These are phyloP conservation scores for Trichosporon asahii DNA, from an alignment of 1,284 basidiomycete genomes.

Conservation along the genomic window DNA sequence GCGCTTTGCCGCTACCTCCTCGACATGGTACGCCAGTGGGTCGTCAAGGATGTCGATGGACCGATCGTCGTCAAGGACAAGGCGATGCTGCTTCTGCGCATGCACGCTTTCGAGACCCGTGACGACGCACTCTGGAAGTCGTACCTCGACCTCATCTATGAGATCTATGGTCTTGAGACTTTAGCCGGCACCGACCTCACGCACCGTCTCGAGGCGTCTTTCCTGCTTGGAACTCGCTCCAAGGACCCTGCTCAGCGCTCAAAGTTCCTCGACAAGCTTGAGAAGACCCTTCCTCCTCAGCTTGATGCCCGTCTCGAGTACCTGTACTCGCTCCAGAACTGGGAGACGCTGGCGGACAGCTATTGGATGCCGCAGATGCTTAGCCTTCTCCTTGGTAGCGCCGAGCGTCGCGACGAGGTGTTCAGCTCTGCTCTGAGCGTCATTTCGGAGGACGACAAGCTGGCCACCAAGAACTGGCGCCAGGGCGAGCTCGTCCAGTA, in stretches of 20 bases:
- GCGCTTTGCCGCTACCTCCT: constrained; percentile 81
- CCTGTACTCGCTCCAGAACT: constrained; percentile 88
- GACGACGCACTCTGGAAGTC: constrained; percentile 73
- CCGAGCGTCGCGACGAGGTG: constrained; percentile 61
- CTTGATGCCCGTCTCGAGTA: constrained; percentile 82
- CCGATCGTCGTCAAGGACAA: constrained; percentile 92
- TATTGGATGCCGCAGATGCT: constrained; percentile 95
- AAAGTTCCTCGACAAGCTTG: constrained; percentile 86
- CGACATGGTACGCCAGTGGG: constrained; percentile 84
- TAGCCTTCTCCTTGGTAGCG: constrained; percentile 79
- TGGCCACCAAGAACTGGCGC: constrained; percentile 28
- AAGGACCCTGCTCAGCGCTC: constrained; percentile 75
- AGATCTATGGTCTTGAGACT: constrained; percentile 85
- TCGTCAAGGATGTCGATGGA: constrained; percentile 69
- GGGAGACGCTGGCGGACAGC: constrained; percentile 88
- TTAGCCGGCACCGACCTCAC: constrained; percentile 91
- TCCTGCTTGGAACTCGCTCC: constrained; percentile 86
- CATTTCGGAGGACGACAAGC: constrained; percentile 29
- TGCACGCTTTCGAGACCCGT: constrained; percentile 81
- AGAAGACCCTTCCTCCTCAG: constrained; percentile 79
- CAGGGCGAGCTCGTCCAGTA: constrained; percentile 67
- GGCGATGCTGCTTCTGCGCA: constrained; percentile 81
- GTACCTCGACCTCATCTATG: constrained; percentile 86
- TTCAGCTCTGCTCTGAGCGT: constrained; percentile 29
- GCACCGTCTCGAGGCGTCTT: constrained; percentile 85